phyloP scores from a whole-genome alignment of 2,329 filamentous ascomycete genomes.

The Phoma sp. region DNA sequence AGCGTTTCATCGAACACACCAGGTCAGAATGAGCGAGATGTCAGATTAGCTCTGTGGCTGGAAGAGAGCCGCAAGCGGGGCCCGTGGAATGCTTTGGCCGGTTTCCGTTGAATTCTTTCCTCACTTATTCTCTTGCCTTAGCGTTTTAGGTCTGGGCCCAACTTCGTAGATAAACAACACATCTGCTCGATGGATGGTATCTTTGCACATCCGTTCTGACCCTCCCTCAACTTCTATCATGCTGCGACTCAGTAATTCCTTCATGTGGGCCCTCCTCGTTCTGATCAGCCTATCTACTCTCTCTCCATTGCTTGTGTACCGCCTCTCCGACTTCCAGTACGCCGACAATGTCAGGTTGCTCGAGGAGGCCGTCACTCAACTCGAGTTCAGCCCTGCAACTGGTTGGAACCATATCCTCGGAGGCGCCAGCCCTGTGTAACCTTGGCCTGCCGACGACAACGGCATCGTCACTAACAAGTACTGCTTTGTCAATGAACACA shows the following conservation, averaged over 20 bases:
- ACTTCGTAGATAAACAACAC: background rate
- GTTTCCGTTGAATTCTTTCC: slow-evolving; percentile 6
- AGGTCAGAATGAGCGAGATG: background rate
- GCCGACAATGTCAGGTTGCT: slow-evolving; percentile 9
- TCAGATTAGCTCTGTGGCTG: slow-evolving; percentile 21
- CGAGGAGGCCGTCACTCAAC: background rate
- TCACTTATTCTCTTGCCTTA: background rate
- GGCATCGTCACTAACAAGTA: slow-evolving; percentile 4
- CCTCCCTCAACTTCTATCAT: background rate
- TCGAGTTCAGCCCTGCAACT: background rate
- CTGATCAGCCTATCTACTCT: background rate
- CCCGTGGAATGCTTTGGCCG: slow-evolving; percentile 24
- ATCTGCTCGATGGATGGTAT: background rate
- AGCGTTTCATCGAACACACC: background rate
- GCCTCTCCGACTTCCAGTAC: slow-evolving; percentile 12
- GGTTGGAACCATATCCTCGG: background rate
- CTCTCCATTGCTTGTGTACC: background rate
- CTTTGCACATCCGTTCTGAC: background rate
- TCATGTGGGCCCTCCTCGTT: background rate
- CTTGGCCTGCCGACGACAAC: slow-evolving; percentile 1
- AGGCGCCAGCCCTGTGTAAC: slow-evolving; percentile 4
- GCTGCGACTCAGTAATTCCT: background rate
- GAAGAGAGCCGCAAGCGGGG: slow-evolving; percentile 16
- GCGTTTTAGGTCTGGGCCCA: too few species aligned
- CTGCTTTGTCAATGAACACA: background rate